A percentile compares a stretch with the other conserved stretches of the same genome.
Evolutionary conservation across 108 stramenopile species (phyloP).

Genomic region (Fragilariopsis cylindrus): DNA sequence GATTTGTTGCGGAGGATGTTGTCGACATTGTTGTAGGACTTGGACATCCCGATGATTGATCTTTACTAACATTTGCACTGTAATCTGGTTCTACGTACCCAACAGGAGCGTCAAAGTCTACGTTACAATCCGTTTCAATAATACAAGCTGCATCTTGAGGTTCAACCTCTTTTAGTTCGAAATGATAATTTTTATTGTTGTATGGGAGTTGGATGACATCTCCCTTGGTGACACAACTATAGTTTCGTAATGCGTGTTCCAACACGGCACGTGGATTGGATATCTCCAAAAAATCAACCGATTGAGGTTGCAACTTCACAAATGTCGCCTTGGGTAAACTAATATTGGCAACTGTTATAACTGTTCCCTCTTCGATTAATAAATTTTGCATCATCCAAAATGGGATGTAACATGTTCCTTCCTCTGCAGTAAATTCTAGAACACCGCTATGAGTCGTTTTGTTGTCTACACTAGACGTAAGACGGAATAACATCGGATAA

Average conservation of each 20-base stretch:
- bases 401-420: constrained; percentile 97
- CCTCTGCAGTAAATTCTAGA: constrained; percentile 98
- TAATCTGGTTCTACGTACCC: constrained; percentile 86
- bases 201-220: constrained; percentile 97
- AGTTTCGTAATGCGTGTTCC: constrained; percentile 94
- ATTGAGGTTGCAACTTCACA: constrained; percentile 98
- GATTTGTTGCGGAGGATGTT: constrained; percentile 27
- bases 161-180: constrained; percentile 92
- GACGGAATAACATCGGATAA: constrained; percentile 94
- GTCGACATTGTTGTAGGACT: constrained; percentile 60
- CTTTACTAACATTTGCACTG: constrained; percentile 28
- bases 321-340: constrained; percentile 93
- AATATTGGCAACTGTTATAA: constrained; percentile 95
- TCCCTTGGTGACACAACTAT: constrained; percentile 96
- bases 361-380: constrained; percentile 85
- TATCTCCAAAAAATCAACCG: constrained; percentile 99
- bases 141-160: constrained; percentile 93
- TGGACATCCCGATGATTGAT: constrained; percentile 57
- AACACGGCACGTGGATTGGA: constrained; percentile 97
- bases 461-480: constrained; percentile 50
- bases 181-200: constrained; percentile 95
- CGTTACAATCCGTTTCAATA: constrained; percentile 94
- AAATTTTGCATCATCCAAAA: constrained; percentile 99
- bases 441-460: constrained; percentile 93
- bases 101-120: constrained; percentile 94